Percentiles rank a stretch among this genome's conserved stretches.
phyloP scores from a whole-genome alignment of 163 green algal species.

The Chloromonas sp. region DNA sequence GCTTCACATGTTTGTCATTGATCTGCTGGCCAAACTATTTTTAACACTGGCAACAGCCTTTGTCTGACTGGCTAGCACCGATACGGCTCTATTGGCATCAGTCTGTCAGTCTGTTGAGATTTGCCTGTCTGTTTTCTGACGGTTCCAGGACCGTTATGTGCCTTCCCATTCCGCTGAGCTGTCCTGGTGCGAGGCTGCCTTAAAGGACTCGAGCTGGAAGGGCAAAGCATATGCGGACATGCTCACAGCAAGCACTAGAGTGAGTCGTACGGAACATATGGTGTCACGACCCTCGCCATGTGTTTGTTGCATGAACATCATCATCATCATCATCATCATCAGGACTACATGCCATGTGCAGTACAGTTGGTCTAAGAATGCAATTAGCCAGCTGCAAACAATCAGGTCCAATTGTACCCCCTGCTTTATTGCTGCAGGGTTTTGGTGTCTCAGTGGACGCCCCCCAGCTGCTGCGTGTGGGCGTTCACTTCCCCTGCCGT shows the following conservation, averaged over 20 bases:
- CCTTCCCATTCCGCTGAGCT: slow-evolving; percentile 1
- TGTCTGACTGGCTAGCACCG: too few relatives aligned
- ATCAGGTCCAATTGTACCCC: not conserved
- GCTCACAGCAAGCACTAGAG: slow-evolving; percentile 1
- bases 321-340: not conserved
- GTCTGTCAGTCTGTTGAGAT: too few relatives aligned
- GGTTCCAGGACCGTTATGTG: slow-evolving; percentile 6
- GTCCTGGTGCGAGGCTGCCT: slow-evolving; percentile 1
- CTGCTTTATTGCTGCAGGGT: slow-evolving; percentile 1
- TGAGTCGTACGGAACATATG: not conserved
- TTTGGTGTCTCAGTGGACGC: not conserved
- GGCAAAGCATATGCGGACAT: slow-evolving; percentile 1
- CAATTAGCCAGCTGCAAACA: too few relatives aligned
- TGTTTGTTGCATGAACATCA: not conserved
- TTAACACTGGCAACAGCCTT: too few relatives aligned
- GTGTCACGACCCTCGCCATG: not conserved
- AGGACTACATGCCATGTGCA: not conserved
- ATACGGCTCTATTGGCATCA: too few relatives aligned
- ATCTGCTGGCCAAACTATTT: too few relatives aligned
- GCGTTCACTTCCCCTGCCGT: slow-evolving; percentile 1
- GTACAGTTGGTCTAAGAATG: too few relatives aligned
- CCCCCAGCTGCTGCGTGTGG: slow-evolving; percentile 7
- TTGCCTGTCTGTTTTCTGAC: too few relatives aligned
- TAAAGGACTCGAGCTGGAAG: not conserved
- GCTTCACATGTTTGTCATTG: too few relatives aligned